A percentile compares a stretch with the other conserved stretches of the same genome.
Evolutionary conservation across 2,329 filamentous ascomycete genomes (phyloP).

Genomic region (Delphinella strobiligena): DNA sequence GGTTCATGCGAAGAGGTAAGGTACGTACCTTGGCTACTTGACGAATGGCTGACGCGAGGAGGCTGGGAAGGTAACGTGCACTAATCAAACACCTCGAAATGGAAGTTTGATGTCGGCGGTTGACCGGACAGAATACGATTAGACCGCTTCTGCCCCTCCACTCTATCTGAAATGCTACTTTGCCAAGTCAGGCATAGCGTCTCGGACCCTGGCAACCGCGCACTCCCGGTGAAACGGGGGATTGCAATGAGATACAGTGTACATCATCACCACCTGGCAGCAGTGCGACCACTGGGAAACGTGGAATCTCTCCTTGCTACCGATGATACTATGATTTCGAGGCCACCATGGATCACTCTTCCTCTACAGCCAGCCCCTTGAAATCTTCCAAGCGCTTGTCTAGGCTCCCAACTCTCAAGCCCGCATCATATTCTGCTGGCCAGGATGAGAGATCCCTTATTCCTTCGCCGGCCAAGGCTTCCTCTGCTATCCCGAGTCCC

Average conservation of each 20-base stretch:
- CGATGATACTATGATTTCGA: neutral
- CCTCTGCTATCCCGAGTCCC: neutral
- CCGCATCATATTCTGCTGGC: neutral
- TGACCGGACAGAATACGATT: neutral
- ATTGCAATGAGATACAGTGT: too few species aligned
- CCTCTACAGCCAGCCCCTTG: slow-evolving; percentile 12
- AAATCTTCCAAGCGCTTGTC: slow-evolving; percentile 32
- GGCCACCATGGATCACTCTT: slow-evolving; percentile 20
- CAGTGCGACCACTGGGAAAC: neutral
- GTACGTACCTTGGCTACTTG: too few species aligned
- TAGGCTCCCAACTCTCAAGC: slow-evolving; percentile 31
- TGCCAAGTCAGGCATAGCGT: neutral
- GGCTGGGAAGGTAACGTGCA: neutral
- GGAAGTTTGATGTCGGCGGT: neutral
- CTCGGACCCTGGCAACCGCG: neutral
- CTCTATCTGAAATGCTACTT: neutral
- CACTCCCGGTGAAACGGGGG: too few species aligned
- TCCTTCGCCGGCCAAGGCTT: neutral
- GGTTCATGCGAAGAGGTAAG: neutral
- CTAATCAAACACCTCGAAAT: neutral
- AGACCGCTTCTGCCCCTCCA: neutral
- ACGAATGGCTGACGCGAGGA: neutral
- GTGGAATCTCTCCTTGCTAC: neutral
- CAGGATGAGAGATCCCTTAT: neutral
- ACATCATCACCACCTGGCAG: neutral